These are phyloP conservation scores for Erythrophleum fordii DNA, from an alignment of 306 rosid species.

Conservation along the genomic window DNA sequence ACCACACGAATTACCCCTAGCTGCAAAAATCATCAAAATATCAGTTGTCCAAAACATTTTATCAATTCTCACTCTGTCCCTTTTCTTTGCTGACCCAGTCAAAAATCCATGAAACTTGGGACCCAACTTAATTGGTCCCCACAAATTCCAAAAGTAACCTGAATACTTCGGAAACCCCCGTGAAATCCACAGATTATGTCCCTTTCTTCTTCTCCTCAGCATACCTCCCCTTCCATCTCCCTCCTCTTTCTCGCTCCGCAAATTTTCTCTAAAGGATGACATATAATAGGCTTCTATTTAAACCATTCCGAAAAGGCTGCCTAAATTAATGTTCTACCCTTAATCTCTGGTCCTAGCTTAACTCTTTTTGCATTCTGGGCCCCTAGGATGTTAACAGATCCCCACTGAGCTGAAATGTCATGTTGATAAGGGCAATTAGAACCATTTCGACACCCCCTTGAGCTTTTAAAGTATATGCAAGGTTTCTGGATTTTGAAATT, in stretches of 20 bases:
- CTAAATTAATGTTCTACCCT: slow-evolving; percentile 35
- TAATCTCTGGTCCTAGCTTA: slow-evolving; percentile 50
- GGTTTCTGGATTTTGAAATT: slow-evolving; percentile 54
- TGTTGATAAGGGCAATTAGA: slow-evolving; percentile 58
- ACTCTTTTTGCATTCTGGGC: slow-evolving; percentile 57
- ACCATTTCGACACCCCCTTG: slow-evolving; percentile 75
- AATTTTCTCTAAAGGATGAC: slow-evolving; percentile 10
- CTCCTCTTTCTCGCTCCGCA: not conserved
- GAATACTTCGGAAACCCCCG: not conserved
- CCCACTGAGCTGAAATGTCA: slow-evolving; percentile 43
- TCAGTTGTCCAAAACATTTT: not conserved
- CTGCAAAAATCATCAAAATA: slow-evolving; percentile 1
- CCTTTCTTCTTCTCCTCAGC: not conserved
- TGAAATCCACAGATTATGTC: not conserved
- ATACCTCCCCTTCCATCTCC: not conserved
- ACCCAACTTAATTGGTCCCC: not conserved
- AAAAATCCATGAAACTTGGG: not conserved
- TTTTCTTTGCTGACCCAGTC: slow-evolving; percentile 5
- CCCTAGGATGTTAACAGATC: slow-evolving; percentile 30
- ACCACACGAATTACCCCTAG: not conserved
- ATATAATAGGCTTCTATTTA: not conserved
- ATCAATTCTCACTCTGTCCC: not conserved
- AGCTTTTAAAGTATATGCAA: slow-evolving; percentile 60
- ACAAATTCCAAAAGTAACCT: not conserved
- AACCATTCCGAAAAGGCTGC: slow-evolving; percentile 1